Conservation (phyloP, 2,329 filamentous ascomycete species). For the Talaromyces pinophilus region DNA sequence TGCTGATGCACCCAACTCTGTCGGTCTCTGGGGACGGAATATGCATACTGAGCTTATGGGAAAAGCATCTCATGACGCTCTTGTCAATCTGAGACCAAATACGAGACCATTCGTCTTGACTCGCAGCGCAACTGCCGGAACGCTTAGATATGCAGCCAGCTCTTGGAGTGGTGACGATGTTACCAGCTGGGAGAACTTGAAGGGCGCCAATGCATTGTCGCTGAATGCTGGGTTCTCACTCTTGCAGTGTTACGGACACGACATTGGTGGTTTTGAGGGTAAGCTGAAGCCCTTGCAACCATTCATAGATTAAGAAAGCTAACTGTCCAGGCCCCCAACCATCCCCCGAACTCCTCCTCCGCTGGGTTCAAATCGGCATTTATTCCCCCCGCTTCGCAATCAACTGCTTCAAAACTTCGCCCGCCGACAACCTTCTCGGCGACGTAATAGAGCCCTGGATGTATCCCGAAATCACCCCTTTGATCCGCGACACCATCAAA, state of each 20-base stretch:
- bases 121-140: slow-evolving; percentile 69
- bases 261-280: slow-evolving; percentile 70
- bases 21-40: slow-evolving; percentile 70
- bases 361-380: slow-evolving; percentile 72
- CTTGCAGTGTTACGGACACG: slow-evolving; percentile 70
- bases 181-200: slow-evolving; percentile 73
- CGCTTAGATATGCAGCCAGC: slow-evolving; percentile 68
- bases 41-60: slow-evolving; percentile 71
- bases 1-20: slow-evolving; percentile 45
- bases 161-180: slow-evolving; percentile 76
- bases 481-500: slow-evolving; percentile 66
- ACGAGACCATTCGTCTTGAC: slow-evolving; percentile 68
- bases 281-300: no score
- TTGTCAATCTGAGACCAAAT: slow-evolving; percentile 59
- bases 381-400: slow-evolving; percentile 72
- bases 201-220: slow-evolving; percentile 68
- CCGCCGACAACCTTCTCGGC: slow-evolving; percentile 64
- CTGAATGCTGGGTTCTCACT: slow-evolving; percentile 68
- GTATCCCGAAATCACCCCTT: slow-evolving; percentile 66
- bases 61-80: slow-evolving; percentile 68
- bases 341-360: slow-evolving; percentile 67
- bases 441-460: slow-evolving; percentile 79
- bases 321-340: slow-evolving; percentile 58
- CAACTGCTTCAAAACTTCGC: slow-evolving; percentile 75
- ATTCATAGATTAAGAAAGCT: slow-evolving; percentile 34